phyloP scores from a whole-genome alignment of 176 grass and related monocot genomes.

The Phragmites australis region DNA sequence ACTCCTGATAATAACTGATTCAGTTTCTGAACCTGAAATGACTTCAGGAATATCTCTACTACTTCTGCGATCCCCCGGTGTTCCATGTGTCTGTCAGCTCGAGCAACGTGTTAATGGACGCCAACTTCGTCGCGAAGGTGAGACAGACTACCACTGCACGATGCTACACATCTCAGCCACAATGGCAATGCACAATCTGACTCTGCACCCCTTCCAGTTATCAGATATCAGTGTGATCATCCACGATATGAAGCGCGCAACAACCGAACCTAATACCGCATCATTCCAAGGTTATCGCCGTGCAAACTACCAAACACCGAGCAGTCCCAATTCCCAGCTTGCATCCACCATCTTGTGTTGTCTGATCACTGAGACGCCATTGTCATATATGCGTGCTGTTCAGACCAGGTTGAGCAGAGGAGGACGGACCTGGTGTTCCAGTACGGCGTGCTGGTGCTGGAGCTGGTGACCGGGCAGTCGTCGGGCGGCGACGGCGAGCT shows the following conservation, averaged over 20 bases:
- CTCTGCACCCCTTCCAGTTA: slow-evolving; percentile 45
- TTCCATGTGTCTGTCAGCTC: slow-evolving; percentile 74
- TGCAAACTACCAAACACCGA: background rate
- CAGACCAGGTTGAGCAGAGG: slow-evolving; percentile 67
- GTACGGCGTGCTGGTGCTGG: slow-evolving; percentile 89
- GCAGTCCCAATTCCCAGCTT: background rate
- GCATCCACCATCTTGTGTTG: background rate
- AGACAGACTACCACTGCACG: background rate
- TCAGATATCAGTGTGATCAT: slow-evolving; percentile 57
- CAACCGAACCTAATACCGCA: slow-evolving; percentile 3
- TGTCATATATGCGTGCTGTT: background rate
- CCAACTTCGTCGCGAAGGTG: slow-evolving; percentile 73
- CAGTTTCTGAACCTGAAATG: slow-evolving; percentile 21
- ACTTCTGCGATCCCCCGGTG: slow-evolving; percentile 83
- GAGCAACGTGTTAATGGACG: slow-evolving; percentile 68
- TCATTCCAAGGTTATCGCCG: slow-evolving; percentile 47
- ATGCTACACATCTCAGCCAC: background rate
- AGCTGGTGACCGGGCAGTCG: slow-evolving; percentile 91
- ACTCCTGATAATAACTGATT: background rate
- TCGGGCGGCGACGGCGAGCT: slow-evolving; percentile 70
- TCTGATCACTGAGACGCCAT: background rate
- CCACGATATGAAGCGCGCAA: slow-evolving; percentile 16
- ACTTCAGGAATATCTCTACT: slow-evolving; percentile 85
- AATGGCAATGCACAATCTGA: background rate
- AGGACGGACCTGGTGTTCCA: slow-evolving; percentile 64